Conservation (phyloP, 192 early-diverging fungal genomes). For the Piromyces finnis region DNA sequence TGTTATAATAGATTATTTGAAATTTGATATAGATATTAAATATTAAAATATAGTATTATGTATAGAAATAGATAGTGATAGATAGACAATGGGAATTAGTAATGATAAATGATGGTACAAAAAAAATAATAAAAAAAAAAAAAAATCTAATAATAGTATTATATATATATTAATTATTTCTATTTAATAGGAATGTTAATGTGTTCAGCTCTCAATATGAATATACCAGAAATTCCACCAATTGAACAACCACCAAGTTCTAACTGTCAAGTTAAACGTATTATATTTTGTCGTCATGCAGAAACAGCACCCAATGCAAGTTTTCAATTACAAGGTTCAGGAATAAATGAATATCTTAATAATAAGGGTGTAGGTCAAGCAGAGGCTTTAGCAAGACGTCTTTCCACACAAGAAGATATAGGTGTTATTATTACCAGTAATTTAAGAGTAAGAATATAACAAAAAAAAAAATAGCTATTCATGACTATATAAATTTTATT, state of each 20-base stretch:
- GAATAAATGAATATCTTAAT: constrained; percentile 19
- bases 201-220: background rate
- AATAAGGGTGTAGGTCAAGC: constrained; percentile 14
- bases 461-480: no score
- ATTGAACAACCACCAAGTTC: background rate
- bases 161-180: no score
- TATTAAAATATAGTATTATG: no score
- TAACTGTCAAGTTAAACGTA: constrained; percentile 15
- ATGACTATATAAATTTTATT: no score
- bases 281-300: constrained; percentile 27
- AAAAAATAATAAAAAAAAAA: no score
- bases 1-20: no score
- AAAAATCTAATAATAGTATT: no score
- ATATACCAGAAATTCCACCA: constrained; percentile 3
- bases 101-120: no score
- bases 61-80: no score
- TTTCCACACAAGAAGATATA: constrained; percentile 4
- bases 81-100: no score
- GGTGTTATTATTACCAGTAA: constrained; percentile 16
- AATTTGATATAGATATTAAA: no score
- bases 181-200: background rate
- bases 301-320: constrained; percentile 23
- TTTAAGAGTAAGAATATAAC: constrained; percentile 18
- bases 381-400: constrained; percentile 5
- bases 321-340: constrained; percentile 22